Base-by-base conservation (phyloP, 2,329 filamentous ascomycete genomes). In the Cercospora citrullina region DNA sequence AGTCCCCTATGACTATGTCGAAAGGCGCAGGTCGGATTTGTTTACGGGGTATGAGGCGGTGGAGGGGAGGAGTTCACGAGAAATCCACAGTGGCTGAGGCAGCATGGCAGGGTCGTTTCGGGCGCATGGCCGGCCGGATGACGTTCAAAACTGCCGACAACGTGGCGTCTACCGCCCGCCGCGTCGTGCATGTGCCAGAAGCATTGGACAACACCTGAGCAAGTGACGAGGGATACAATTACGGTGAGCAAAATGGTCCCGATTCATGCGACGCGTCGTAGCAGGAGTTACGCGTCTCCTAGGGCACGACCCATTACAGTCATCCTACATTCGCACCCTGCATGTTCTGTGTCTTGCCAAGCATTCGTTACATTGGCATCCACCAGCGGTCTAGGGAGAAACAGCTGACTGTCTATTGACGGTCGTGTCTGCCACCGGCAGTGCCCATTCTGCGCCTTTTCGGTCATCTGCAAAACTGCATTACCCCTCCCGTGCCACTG, bases 21-120 rank as follows among this genome's bases (percentile, higher is more conserved):
- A 26, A 28, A 16, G 14, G 28, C 23, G 48, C 23, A 55, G 48
- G 48, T 28, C 14, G 48, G 48, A 55, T 55, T 55, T 55, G 48
- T 55, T 55, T 28, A 55, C 48, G 14, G 23, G 48, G 48, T 55
- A 55, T 36, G 55, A 59, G 55, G 55, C 55, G 55, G 55, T 59
- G 55, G 55, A 59, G 55, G 55, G 55, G 55, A 59, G 28, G 55
- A 59, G 55, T 59, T 59, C 55, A 36, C 55, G 55, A 59, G 55
- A 59, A 36, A 59, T 59, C 55, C 55, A 59, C 55, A 10, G 55
- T 59, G 55, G 55, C 55, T 59, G 28, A 42, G 36, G 33, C 33
- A 39, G 33, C 14, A 5, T 28, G 23, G 48, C 48, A 53, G 48
- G 48, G 48, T 53, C 48, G 48, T 14, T 48, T 55, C 48, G 48